Percentiles rank a stretch among this genome's conserved stretches.
phyloP scores from a whole-genome alignment of 2,329 filamentous ascomycete species.

The Cladosporium velox region DNA sequence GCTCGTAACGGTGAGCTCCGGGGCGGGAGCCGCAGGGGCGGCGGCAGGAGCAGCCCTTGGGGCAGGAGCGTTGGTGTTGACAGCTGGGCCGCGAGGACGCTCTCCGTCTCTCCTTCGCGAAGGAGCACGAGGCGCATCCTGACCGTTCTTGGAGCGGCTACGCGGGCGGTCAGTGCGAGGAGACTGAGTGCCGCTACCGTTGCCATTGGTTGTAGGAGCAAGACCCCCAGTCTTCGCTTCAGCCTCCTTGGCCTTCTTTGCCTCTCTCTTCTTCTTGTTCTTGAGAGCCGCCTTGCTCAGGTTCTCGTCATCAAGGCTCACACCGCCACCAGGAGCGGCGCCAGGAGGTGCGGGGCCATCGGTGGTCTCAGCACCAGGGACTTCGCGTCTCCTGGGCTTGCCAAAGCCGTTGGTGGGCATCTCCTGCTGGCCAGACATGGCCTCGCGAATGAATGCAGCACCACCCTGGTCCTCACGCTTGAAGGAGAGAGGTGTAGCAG shows the following conservation, averaged over 20 bases:
- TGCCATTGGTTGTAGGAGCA: conserved; percentile 51
- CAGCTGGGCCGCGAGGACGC: conserved; percentile 29
- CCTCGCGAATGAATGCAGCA: conserved; percentile 81
- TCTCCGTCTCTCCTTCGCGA: conserved; percentile 31
- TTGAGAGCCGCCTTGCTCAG: conserved; percentile 84
- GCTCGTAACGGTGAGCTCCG: conserved; percentile 57
- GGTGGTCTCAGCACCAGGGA: conserved; percentile 81
- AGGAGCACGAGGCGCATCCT: conserved; percentile 31
- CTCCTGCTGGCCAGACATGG: conserved; percentile 54
- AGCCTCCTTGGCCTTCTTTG: conserved; percentile 84
- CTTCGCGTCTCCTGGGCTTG: conserved; percentile 68
- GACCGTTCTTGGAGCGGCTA: conserved; percentile 36
- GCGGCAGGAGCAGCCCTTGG: conserved; percentile 17
- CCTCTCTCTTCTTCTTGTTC: conserved; percentile 98
- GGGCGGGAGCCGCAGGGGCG: conserved; percentile 32
- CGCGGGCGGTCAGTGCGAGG: conserved; percentile 33
- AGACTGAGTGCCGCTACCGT: conserved; percentile 18
- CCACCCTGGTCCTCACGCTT: conserved; percentile 97
- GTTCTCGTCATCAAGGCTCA: conserved; percentile 70
- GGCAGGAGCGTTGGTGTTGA: conserved; percentile 44
- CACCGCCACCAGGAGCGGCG: conserved; percentile 66
- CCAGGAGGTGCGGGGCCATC: conserved; percentile 57
- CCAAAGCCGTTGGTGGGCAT: conserved; percentile 73
- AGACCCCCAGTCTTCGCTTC: conserved; percentile 60
- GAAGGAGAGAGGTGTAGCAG: conserved; percentile 87